Conservation (phyloP, 2,329 filamentous ascomycete species). For the Xylariales sp. region DNA sequence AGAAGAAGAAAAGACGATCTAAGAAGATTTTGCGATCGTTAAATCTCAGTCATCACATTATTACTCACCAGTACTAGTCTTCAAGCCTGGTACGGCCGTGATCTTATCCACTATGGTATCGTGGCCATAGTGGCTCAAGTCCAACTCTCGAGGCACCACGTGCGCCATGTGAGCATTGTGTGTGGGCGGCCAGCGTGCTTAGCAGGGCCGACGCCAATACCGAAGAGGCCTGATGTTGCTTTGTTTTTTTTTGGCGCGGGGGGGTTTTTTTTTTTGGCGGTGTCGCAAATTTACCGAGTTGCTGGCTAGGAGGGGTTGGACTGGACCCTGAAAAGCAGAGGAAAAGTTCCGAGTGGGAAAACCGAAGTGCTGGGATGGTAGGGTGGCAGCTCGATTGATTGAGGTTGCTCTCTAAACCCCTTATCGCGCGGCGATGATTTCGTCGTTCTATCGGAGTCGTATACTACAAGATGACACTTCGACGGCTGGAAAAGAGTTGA, state of each 20-base stretch:
- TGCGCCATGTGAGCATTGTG: constrained; percentile 29
- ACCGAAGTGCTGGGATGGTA: too few relatives aligned
- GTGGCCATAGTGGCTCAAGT: constrained; percentile 27
- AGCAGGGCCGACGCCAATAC: neutral
- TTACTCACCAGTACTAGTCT: constrained; percentile 55
- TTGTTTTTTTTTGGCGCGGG: neutral
- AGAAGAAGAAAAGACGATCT: constrained; percentile 9
- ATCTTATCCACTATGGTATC: constrained; percentile 48
- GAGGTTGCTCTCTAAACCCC: too few relatives aligned
- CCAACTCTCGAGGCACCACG: constrained; percentile 28
- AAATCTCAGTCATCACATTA: too few relatives aligned
- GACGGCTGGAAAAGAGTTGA: too few relatives aligned
- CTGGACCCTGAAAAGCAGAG: constrained; percentile 5
- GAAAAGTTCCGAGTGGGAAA: constrained; percentile 6
- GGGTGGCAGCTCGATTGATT: too few relatives aligned
- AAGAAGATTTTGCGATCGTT: too few relatives aligned
- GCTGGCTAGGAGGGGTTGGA: constrained; percentile 1
- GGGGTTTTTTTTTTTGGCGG: neutral
- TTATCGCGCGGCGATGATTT: too few relatives aligned
- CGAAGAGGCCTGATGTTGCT: neutral
- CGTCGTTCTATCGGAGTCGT: too few relatives aligned
- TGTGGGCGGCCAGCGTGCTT: constrained; percentile 18
- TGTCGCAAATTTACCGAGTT: neutral
- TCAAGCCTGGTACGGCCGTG: constrained; percentile 52
- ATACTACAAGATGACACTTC: too few relatives aligned